Evolutionary conservation across 495 filamentous ascomycete species (phyloP), one percentile per base, ranked within the genome.

Genomic region (Podospora anserina): DNA sequence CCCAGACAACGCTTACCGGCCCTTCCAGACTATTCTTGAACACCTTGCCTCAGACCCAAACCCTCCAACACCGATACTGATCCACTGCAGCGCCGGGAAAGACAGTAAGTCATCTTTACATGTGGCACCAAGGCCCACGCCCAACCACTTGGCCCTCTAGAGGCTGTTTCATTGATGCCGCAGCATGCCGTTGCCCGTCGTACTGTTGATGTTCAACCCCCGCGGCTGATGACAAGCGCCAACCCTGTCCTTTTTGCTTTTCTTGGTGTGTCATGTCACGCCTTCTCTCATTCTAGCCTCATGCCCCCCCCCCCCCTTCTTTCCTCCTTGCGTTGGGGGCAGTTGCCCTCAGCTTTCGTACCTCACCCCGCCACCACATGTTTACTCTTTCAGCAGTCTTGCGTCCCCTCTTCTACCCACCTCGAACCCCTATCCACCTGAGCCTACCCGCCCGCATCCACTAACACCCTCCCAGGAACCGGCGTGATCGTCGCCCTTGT

Each of bases 401-500:
- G 23, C 23, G 23, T 23, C 23, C 23, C 23, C 15, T 11, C 39
- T 6, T 49, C 0, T 16, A 16, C 39, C 39, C 7, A 13, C 13
- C 30, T 32, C 30, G 13, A 49, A 5, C 15, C 39, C 39, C 39
- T 18, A 49, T 16, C 1, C 23, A 49, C 15, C 2, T 49, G 39
- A 13, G 15, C 15, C 5, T 18, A 13, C 7, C 39, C 39, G 2
- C 7, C 73, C 20, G 61, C 30, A 62, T 32, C 4, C 2, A 63
- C 30, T 61, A 16, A 26, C 34, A 76, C n/a, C 64, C 23, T 11
- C 67, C 63, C 30, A 75, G 74, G 89, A 56, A 91, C 89, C 1
- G 89, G 89, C 13, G 80, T 91, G 2, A 73, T 91, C 56, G 81
- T 82, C 66, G 89, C 87, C 26, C 68, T 91, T 9, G 72, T 90